phyloP scores from a whole-genome alignment of 1,284 basidiomycete species.

The Lignosus rhinocerotis region DNA sequence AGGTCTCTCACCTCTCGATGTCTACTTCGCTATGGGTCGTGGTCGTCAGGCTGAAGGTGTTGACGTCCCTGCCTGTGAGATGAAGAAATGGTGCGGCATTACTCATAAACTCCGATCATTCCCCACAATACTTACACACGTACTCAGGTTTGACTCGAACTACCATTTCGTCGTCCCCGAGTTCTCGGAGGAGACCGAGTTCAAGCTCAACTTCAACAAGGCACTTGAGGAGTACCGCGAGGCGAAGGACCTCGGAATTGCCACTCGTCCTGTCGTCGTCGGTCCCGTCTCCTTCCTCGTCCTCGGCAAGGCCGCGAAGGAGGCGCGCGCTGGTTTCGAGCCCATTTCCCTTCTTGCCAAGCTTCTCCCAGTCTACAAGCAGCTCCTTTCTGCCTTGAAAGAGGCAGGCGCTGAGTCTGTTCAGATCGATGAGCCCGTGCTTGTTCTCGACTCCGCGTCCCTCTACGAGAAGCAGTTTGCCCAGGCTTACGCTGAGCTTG shows the following conservation, averaged over 20 bases:
- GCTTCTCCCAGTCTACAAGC: slow-evolving; percentile 91
- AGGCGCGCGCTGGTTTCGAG: slow-evolving; percentile 85
- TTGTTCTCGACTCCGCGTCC: slow-evolving; percentile 89
- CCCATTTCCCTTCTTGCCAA: slow-evolving; percentile 90
- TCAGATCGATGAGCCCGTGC: slow-evolving; percentile 96
- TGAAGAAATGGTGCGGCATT: slow-evolving; percentile 90
- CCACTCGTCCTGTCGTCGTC: slow-evolving; percentile 94
- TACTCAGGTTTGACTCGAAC: slow-evolving; percentile 95
- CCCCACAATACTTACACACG: background rate
- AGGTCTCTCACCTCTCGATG: slow-evolving; percentile 88
- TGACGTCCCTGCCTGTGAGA: slow-evolving; percentile 97
- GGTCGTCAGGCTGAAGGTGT: slow-evolving; percentile 94
- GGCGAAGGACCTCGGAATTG: slow-evolving; percentile 88
- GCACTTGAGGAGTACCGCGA: slow-evolving; percentile 94
- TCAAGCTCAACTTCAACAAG: slow-evolving; percentile 97
- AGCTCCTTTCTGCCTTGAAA: slow-evolving; percentile 91
- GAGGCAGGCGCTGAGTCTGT: slow-evolving; percentile 92
- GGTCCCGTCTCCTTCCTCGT: slow-evolving; percentile 96
- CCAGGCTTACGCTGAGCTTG: slow-evolving; percentile 82
- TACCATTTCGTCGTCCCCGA: slow-evolving; percentile 99
- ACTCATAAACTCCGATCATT: background rate
- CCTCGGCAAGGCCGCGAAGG: slow-evolving; percentile 91
- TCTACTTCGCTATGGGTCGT: slow-evolving; percentile 99
- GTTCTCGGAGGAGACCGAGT: slow-evolving; percentile 88
- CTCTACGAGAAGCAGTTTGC: slow-evolving; percentile 82